These are phyloP conservation scores for Metarhizium rileyi DNA, from an alignment of 2,329 filamentous ascomycete genomes.

Conservation along the genomic window DNA sequence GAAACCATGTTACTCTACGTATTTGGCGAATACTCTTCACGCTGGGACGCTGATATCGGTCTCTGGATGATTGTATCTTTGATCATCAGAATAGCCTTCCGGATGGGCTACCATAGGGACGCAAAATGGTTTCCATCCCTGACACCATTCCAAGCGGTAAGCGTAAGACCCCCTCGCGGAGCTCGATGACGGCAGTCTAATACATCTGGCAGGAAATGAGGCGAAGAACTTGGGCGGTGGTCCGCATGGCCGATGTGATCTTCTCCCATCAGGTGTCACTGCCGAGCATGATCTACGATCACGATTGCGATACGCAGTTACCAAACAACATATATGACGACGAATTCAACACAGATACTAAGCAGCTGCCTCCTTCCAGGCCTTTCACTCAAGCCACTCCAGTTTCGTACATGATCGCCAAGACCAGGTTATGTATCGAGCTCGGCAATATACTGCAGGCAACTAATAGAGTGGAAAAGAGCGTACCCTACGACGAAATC, in stretches of 20 bases:
- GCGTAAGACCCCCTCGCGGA: conserved; percentile 13
- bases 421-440: conserved; percentile 56
- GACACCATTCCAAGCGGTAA: conserved; percentile 59
- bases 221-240: conserved; percentile 56
- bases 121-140: conserved; percentile 64
- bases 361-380: conserved; percentile 55
- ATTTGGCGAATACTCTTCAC: conserved; percentile 63
- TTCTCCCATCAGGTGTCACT: conserved; percentile 67
- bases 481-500: conserved; percentile 54
- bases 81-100: conserved; percentile 48
- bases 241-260: conserved; percentile 64
- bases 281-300: conserved; percentile 59
- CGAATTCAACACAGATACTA: conserved; percentile 62
- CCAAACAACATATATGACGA: conserved; percentile 76
- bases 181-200: neutral
- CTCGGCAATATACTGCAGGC: conserved; percentile 64
- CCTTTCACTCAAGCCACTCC: conserved; percentile 63
- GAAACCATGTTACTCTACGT: conserved; percentile 69
- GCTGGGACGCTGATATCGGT: conserved; percentile 63
- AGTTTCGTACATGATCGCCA: conserved; percentile 69
- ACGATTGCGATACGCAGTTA: conserved; percentile 65
- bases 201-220: conserved; percentile 51
- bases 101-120: conserved; percentile 73
- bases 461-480: conserved; percentile 45
- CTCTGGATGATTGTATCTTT: conserved; percentile 49